Evolutionary conservation across 75 land plant genomes (phyloP).

Genomic region (Cunninghamia lanceolata): DNA sequence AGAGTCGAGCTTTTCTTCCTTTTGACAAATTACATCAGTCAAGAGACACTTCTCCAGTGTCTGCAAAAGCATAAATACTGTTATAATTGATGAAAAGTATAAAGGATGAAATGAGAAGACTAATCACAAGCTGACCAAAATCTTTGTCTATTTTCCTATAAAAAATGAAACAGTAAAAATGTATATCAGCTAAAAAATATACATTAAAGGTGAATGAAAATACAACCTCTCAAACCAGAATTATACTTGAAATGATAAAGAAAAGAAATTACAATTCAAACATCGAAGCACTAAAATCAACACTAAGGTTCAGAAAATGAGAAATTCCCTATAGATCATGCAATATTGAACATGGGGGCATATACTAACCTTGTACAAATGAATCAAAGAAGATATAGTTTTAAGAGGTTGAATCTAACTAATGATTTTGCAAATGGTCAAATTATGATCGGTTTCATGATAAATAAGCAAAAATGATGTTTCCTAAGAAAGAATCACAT

Average conservation of each 20-base stretch:
- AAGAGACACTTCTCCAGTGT: constrained; percentile 37
- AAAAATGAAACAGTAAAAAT: not conserved
- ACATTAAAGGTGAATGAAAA: not conserved
- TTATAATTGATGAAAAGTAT: not conserved
- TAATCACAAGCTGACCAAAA: not conserved
- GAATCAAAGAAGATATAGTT: not conserved
- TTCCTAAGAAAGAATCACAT: not conserved
- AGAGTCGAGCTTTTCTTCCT: constrained; percentile 26
- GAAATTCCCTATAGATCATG: not conserved
- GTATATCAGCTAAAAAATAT: not conserved
- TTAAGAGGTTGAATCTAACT: not conserved
- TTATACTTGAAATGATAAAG: not conserved
- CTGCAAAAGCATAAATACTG: constrained; percentile 17
- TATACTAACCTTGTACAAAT: not conserved
- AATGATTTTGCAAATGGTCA: not conserved
- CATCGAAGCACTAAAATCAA: not conserved
- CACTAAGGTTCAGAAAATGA: not conserved
- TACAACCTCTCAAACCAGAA: not conserved
- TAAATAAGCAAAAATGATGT: not conserved
- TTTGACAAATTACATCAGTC: constrained; percentile 24
- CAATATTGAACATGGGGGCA: not conserved
- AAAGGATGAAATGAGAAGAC: not conserved
- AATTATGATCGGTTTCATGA: not conserved
- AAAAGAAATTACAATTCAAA: not conserved
- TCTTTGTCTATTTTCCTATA: not conserved